Evolutionary conservation across 257 asterid species (phyloP).

Genomic region (Rauvolfia tetraphylla): DNA sequence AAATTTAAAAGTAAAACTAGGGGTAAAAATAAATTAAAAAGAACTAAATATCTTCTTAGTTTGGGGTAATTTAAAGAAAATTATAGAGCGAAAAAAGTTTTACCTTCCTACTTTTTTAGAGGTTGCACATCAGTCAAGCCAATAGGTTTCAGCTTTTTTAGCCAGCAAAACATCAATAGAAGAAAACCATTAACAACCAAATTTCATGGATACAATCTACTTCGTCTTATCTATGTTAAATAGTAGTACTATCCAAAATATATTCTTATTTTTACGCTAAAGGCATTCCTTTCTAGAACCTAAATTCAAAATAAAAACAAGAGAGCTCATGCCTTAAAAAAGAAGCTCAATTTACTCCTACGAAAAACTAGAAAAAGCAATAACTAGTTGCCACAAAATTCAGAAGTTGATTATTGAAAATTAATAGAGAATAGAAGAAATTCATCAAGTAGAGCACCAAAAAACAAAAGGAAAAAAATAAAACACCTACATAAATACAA

Average conservation of each 20-base stretch:
- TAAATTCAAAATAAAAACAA: background rate
- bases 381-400: background rate
- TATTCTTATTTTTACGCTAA: background rate
- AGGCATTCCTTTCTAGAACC: background rate
- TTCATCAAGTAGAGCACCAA: background rate
- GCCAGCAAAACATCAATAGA: constrained; percentile 58
- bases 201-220: background rate
- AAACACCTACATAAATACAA: background rate
- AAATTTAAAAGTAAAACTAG: background rate
- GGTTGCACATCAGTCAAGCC: constrained; percentile 63
- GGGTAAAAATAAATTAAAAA: no score
- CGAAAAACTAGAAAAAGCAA: background rate
- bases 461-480: no score
- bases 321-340: background rate
- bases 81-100: constrained; percentile 5
- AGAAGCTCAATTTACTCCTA: background rate
- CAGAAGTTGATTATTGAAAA: background rate
- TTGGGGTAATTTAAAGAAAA: background rate
- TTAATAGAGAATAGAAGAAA: background rate
- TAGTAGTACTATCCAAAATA: background rate
- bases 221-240: background rate
- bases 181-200: background rate
- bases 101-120: constrained; percentile 78
- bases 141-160: constrained; percentile 65
- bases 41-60: background rate